Evolutionary conservation across 148 eudicot genomes (phyloP).

Genomic region (Spergularia bocconei): DNA sequence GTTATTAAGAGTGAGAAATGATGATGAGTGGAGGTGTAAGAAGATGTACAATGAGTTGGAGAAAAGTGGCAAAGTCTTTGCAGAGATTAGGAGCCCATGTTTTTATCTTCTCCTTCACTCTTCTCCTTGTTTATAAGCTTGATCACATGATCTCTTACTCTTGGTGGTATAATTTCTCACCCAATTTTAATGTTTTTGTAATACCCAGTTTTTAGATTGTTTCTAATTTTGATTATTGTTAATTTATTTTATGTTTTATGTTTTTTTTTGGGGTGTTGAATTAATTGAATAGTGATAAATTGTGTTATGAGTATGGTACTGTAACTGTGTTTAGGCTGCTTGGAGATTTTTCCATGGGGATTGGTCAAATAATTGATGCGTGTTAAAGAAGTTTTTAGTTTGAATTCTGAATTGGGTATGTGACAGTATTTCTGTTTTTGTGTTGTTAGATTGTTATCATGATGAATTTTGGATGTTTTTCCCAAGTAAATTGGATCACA

Average conservation of each 20-base stretch:
- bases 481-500: neutral
- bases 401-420: conserved; percentile 6
- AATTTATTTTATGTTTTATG: neutral
- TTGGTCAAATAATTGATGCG: conserved; percentile 5
- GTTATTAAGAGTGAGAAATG: neutral
- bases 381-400: neutral
- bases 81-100: conserved; percentile 64
- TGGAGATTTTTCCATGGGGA: neutral
- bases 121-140: conserved; percentile 76
- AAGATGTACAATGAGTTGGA: conserved; percentile 65
- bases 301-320: neutral
- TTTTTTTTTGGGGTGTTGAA: neutral
- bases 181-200: neutral
- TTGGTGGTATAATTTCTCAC: conserved; percentile 64
- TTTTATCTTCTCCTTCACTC: conserved; percentile 57
- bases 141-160: conserved; percentile 55
- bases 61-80: conserved; percentile 62
- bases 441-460: conserved; percentile 2
- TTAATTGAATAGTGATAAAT: neutral
- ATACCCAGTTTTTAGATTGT: neutral
- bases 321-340: neutral
- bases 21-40: conserved; percentile 17
- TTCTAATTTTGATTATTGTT: neutral
- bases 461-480: neutral
- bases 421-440: conserved; percentile 5